These are phyloP conservation scores for Amanita pallidorosea DNA, from an alignment of 768 basidiomycete genomes.

Conservation along the genomic window DNA sequence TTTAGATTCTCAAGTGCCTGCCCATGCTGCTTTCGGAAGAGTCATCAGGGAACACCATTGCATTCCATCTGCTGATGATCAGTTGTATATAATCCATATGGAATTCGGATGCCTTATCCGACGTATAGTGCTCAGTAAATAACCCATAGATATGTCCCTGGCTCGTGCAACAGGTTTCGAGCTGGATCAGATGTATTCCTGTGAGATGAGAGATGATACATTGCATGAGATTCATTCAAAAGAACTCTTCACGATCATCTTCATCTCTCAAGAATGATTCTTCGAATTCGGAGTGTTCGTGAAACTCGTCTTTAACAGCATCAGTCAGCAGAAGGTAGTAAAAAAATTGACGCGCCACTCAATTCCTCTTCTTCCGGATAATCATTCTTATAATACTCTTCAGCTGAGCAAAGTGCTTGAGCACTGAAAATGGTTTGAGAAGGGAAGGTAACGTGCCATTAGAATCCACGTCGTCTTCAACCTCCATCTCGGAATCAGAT, in stretches of 20 bases:
- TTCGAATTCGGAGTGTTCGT: constrained; percentile 42
- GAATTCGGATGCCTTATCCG: too few relatives aligned
- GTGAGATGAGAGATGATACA: not conserved
- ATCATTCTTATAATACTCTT: constrained; percentile 80
- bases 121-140: too few relatives aligned
- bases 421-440: not conserved
- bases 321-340: constrained; percentile 3
- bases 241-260: constrained; percentile 13
- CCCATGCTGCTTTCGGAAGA: too few relatives aligned
- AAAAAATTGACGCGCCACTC: constrained; percentile 25
- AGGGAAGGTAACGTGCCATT: constrained; percentile 40
- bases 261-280: constrained; percentile 21
- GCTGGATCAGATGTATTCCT: not conserved
- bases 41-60: too few relatives aligned
- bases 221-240: not conserved
- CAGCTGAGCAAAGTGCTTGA: constrained; percentile 31
- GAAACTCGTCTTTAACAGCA: constrained; percentile 37
- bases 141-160: constrained; percentile 13
- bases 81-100: too few relatives aligned
- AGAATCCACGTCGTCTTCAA: constrained; percentile 77
- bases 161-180: constrained; percentile 1
- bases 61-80: too few relatives aligned
- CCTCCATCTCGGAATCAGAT: constrained; percentile 57
- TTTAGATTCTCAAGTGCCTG: too few relatives aligned
- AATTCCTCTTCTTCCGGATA: constrained; percentile 72